Percentiles rank a stretch among this genome's conserved stretches.
Conservation (phyloP, 306 rosid species). For the Oemleria cerasiformis region DNA sequence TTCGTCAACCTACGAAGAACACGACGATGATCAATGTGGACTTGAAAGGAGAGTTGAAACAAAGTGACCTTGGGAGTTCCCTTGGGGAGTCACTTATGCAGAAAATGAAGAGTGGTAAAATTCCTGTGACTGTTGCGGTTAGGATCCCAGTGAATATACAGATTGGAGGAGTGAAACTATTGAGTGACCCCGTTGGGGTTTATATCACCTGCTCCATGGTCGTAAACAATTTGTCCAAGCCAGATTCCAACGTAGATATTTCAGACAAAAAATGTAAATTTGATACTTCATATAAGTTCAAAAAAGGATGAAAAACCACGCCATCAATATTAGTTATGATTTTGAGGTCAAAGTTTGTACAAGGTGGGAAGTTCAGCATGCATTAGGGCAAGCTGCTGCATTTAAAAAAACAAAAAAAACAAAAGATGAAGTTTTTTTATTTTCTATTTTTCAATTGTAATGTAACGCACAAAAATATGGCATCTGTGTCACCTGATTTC, state of each 20-base stretch:
- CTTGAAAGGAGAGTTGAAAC: conserved; percentile 15
- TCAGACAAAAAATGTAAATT: conserved; percentile 12
- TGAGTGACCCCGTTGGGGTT: conserved; percentile 1
- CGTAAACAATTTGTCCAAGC: conserved; percentile 16
- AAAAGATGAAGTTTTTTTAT: too few relatives aligned
- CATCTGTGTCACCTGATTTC: too few relatives aligned
- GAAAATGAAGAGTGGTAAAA: conserved; percentile 15
- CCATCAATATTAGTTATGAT: background rate
- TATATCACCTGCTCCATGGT: conserved; percentile 24
- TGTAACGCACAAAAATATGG: too few relatives aligned
- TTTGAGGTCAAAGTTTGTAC: background rate
- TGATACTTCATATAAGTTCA: background rate
- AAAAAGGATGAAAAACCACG: background rate
- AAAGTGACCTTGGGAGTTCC: conserved; percentile 4
- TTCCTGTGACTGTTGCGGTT: conserved; percentile 15
- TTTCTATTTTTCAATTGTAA: too few relatives aligned
- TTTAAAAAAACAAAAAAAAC: background rate
- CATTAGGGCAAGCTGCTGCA: background rate
- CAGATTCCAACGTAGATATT: conserved; percentile 17
- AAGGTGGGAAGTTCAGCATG: background rate
- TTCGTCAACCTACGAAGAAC: conserved; percentile 20
- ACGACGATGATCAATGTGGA: conserved; percentile 10
- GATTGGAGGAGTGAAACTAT: background rate
- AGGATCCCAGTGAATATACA: conserved; percentile 14
- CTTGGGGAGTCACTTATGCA: conserved; percentile 13